These are phyloP conservation scores for Delphinella strobiligena DNA, from an alignment of 2,329 filamentous ascomycete species.

Conservation along the genomic window DNA sequence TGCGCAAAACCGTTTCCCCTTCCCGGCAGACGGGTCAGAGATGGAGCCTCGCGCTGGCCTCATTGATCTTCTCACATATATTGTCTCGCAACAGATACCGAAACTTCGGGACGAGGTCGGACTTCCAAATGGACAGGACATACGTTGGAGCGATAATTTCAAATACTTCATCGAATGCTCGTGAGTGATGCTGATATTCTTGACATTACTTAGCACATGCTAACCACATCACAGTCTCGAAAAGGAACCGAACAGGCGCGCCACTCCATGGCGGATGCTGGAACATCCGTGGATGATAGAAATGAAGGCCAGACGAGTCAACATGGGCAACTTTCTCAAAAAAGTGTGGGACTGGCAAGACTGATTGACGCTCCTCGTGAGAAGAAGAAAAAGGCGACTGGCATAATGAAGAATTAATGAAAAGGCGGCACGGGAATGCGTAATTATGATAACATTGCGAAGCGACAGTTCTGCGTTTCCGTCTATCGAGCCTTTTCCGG, in stretches of 20 bases:
- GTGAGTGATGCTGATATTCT: constrained; percentile 62
- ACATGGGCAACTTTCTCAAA: constrained; percentile 87
- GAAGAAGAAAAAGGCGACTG: neutral
- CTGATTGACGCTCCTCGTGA: constrained; percentile 19
- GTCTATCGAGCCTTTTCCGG: too few relatives aligned
- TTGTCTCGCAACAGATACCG: constrained; percentile 88
- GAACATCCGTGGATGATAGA: constrained; percentile 99
- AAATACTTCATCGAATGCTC: constrained; percentile 99
- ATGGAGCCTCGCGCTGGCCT: constrained; percentile 86
- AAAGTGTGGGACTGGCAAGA: constrained; percentile 97
- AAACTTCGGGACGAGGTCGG: constrained; percentile 84
- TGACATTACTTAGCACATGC: constrained; percentile 77
- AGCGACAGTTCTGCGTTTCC: neutral
- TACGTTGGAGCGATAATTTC: constrained; percentile 93
- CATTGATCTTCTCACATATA: constrained; percentile 93
- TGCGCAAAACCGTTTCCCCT: constrained; percentile 96
- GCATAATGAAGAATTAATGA: neutral
- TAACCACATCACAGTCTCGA: constrained; percentile 78
- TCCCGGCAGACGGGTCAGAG: constrained; percentile 91
- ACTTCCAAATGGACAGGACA: constrained; percentile 50
- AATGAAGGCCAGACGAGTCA: constrained; percentile 91
- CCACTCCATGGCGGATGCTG: constrained; percentile 95
- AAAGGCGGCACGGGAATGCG: neutral
- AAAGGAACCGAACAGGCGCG: constrained; percentile 76
- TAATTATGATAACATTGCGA: neutral